phyloP scores from a whole-genome alignment of 2,329 filamentous ascomycete genomes.

The Ilyonectria robusta region DNA sequence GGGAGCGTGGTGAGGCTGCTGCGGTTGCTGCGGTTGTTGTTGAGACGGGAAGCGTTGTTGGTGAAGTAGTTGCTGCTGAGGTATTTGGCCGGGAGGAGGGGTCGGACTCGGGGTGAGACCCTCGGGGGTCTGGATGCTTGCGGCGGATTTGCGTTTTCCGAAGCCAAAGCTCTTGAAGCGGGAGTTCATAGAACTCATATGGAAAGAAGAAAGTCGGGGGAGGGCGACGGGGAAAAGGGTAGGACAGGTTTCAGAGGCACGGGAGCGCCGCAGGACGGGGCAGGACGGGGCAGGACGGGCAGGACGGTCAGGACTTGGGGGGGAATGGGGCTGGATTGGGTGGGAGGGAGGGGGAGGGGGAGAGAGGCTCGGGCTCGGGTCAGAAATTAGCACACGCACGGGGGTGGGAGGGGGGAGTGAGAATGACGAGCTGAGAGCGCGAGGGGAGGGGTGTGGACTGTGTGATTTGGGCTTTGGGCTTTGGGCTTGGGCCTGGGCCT shows the following conservation, averaged over 20 bases:
- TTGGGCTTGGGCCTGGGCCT: constrained; percentile 17
- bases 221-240: constrained; percentile 44
- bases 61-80: constrained; percentile 62
- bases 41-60: constrained; percentile 53
- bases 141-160: constrained; percentile 82
- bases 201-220: constrained; percentile 51
- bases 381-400: constrained; percentile 46
- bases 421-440: constrained; percentile 22
- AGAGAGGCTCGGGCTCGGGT: constrained; percentile 42
- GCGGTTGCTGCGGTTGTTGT: constrained; percentile 50
- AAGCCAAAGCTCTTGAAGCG: constrained; percentile 86
- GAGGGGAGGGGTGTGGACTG: background rate
- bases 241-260: constrained; percentile 46
- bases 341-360: constrained; percentile 36
- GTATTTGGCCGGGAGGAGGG: constrained; percentile 64
- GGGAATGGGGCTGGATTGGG: constrained; percentile 40
- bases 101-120: constrained; percentile 50
- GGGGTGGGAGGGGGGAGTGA: constrained; percentile 25
- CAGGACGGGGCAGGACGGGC: constrained; percentile 38
- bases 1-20: constrained; percentile 37
- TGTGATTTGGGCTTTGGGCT: background rate
- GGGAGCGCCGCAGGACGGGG: constrained; percentile 41
- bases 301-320: constrained; percentile 39
- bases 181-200: constrained; percentile 85
- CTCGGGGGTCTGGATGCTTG: constrained; percentile 69